These are phyloP conservation scores for Eimeria necatrix DNA, from an alignment of 169 alveolate species.

Conservation along the genomic window DNA sequence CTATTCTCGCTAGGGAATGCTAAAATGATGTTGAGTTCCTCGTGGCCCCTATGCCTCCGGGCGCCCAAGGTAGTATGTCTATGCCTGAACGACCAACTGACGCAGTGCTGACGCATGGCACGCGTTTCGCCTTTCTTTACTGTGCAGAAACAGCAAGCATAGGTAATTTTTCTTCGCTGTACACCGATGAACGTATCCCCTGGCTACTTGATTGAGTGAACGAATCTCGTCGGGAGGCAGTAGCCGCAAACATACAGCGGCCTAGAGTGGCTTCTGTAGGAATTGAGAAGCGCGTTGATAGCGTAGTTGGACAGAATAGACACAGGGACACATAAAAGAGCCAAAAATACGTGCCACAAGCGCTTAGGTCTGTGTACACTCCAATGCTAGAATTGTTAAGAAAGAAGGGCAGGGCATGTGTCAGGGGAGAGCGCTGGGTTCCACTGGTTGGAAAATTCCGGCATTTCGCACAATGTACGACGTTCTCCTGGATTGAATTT, in stretches of 20 bases:
- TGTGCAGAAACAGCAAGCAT: background rate
- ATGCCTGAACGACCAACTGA: background rate
- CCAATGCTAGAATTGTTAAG: conserved; percentile 2
- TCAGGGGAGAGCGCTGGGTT: conserved; percentile 58
- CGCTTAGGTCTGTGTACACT: background rate
- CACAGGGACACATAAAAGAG: no score
- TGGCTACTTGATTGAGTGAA: no score
- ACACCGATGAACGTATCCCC: no score
- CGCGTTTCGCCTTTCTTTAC: background rate
- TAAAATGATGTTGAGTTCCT: no score
- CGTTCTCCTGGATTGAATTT: conserved; percentile 68
- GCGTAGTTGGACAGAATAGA: no score
- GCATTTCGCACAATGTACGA: conserved; percentile 69
- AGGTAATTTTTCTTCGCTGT: background rate
- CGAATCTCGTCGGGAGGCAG: no score
- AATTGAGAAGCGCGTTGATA: no score
- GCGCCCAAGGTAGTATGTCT: no score
- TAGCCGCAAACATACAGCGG: no score
- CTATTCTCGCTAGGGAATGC: no score
- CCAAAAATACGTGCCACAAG: background rate
- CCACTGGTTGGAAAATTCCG: conserved; percentile 61
- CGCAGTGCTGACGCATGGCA: background rate
- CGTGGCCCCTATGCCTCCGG: no score
- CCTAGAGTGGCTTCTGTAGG: no score
- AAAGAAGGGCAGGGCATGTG: conserved; percentile 70